Evolutionary conservation across 805 yeast species (phyloP).

Genomic region (Suhomyces pyralidae): DNA sequence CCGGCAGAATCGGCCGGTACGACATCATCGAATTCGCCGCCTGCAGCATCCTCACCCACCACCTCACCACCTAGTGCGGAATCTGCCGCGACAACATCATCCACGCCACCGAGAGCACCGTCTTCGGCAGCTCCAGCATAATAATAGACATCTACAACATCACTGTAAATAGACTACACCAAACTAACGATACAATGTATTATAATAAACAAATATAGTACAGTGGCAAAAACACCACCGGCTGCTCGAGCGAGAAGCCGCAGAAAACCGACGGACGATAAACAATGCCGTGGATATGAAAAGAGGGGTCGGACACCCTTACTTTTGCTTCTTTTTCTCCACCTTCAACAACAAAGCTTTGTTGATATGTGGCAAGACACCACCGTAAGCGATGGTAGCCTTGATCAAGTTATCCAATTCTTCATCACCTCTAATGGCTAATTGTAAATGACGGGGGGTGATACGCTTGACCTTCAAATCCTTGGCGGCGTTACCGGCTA

Average conservation of each 20-base stretch:
- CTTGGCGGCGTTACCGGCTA: constrained; percentile 33
- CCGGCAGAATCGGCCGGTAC: neutral
- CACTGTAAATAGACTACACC: constrained; percentile 1
- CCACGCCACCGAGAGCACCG: neutral
- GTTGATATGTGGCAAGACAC: constrained; percentile 35
- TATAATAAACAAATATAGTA: constrained; percentile 5
- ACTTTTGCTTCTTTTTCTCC: constrained; percentile 22
- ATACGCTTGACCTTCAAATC: constrained; percentile 33
- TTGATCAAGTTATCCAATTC: constrained; percentile 33
- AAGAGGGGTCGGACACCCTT: neutral
- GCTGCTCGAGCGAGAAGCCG: neutral
- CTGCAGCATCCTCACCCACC: neutral
- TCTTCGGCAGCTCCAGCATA: constrained; percentile 1
- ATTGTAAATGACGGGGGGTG: constrained; percentile 31
- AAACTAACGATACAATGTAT: constrained; percentile 5
- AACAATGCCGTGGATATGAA: neutral
- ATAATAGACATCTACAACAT: neutral
- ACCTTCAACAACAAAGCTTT: constrained; percentile 33
- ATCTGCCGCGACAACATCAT: neutral
- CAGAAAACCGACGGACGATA: neutral
- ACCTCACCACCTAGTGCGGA: neutral
- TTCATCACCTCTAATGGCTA: constrained; percentile 32
- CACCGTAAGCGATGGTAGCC: constrained; percentile 32
- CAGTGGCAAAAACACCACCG: constrained; percentile 1
- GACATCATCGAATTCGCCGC: neutral